phyloP scores from a whole-genome alignment of 768 basidiomycete genomes.

The Termitomyces heimii region DNA sequence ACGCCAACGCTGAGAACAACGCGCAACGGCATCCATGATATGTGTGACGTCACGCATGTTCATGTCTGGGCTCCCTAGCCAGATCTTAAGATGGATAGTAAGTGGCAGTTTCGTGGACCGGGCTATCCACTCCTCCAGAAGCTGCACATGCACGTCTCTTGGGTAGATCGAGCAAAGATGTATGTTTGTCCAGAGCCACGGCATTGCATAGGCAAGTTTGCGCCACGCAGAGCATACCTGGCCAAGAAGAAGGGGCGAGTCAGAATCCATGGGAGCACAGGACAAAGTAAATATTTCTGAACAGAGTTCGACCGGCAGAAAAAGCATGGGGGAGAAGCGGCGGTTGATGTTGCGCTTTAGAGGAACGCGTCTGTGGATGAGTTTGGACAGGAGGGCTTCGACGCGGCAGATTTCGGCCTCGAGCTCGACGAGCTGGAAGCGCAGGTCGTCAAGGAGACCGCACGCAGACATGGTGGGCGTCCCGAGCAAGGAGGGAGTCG shows the following conservation, averaged over 20 bases:
- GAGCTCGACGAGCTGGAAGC: constrained; percentile 10
- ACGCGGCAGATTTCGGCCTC: constrained; percentile 12
- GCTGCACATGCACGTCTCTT: constrained; percentile 11
- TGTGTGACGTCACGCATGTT: constrained; percentile 5
- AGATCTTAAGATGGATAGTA: constrained; percentile 3
- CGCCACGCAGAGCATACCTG: constrained; percentile 23
- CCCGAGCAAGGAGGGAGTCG: background rate
- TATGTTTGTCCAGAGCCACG: constrained; percentile 21
- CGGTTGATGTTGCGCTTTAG: constrained; percentile 15
- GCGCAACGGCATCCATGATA: constrained; percentile 13
- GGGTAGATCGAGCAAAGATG: constrained; percentile 14
- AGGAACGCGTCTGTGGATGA: constrained; percentile 9
- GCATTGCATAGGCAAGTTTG: constrained; percentile 23
- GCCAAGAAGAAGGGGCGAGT: constrained; percentile 17
- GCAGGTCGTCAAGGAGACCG: constrained; percentile 5
- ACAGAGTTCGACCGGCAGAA: constrained; percentile 15
- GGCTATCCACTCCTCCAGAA: constrained; percentile 22
- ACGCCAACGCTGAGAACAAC: constrained; percentile 12
- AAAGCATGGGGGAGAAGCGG: constrained; percentile 10
- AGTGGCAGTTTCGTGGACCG: constrained; percentile 20
- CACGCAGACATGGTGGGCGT: background rate
- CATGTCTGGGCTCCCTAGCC: background rate
- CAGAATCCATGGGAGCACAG: constrained; percentile 3
- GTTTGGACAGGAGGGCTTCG: constrained; percentile 8
- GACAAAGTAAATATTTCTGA: constrained; percentile 15